A percentile compares a stretch with the other conserved stretches of the same genome.
Evolutionary conservation across 441 rosid genomes (phyloP).

Genomic region (Hypseocharis bilobata): DNA sequence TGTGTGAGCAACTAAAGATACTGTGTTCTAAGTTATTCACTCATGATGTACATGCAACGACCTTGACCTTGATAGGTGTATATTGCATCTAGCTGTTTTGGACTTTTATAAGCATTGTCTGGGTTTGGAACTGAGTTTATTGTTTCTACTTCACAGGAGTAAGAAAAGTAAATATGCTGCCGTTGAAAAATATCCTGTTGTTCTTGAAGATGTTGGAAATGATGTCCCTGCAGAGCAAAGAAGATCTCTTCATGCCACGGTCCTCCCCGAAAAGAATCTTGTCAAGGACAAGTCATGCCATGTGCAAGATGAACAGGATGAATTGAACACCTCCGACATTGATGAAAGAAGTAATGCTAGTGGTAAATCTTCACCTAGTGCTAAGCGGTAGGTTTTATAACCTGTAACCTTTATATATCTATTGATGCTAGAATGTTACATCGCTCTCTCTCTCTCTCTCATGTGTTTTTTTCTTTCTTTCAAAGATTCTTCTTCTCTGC

Average conservation of each 20-base stretch:
- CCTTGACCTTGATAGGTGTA: background rate
- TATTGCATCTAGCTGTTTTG: background rate
- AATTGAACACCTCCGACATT: constrained; percentile 18
- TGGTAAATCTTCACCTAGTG: constrained; percentile 17
- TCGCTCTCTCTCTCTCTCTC: background rate
- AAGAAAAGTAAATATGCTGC: constrained; percentile 48
- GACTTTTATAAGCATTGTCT: background rate
- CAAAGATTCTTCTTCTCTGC: background rate
- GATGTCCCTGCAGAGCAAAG: constrained; percentile 22
- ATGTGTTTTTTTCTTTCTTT: no score
- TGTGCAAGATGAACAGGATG: constrained; percentile 20
- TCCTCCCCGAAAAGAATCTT: constrained; percentile 8
- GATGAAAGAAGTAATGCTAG: constrained; percentile 24
- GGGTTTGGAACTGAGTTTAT: background rate
- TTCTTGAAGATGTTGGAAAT: constrained; percentile 24
- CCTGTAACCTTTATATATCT: background rate
- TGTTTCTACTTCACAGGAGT: constrained; percentile 36
- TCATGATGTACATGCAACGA: background rate
- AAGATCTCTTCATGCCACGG: constrained; percentile 14
- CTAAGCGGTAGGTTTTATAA: constrained; percentile 28
- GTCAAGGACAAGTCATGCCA: constrained; percentile 23
- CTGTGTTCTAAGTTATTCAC: background rate
- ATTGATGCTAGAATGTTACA: background rate
- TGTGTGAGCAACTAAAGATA: background rate
- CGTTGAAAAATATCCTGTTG: constrained; percentile 31